Evolutionary conservation across 2,329 filamentous ascomycete species (phyloP).

Genomic region (Botrytis elliptica): DNA sequence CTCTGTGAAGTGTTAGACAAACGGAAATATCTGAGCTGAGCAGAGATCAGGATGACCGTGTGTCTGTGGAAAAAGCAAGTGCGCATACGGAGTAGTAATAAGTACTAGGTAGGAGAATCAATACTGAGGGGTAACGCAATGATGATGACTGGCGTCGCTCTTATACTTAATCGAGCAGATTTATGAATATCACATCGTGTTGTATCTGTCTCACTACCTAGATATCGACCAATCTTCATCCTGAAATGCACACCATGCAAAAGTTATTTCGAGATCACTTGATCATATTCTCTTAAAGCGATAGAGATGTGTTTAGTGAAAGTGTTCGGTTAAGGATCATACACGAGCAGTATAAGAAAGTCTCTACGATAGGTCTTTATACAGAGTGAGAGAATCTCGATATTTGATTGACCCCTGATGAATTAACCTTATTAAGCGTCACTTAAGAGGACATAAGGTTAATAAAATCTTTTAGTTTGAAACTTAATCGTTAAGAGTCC

Average conservation of each 20-base stretch:
- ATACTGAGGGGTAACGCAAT: conserved; percentile 10
- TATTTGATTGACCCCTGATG: neutral
- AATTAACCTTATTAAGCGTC: neutral
- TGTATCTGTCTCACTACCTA: neutral
- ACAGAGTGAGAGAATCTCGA: neutral
- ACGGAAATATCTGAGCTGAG: neutral
- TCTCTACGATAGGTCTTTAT: neutral
- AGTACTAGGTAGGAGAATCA: neutral
- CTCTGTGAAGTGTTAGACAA: neutral
- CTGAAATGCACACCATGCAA: neutral
- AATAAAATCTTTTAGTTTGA: neutral
- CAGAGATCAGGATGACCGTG: neutral
- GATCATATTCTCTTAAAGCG: neutral
- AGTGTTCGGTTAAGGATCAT: neutral
- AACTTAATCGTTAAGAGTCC: neutral
- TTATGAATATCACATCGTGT: neutral
- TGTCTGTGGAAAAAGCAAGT: neutral
- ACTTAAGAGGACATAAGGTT: neutral
- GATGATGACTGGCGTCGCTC: neutral
- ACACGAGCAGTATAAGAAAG: neutral
- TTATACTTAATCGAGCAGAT: neutral
- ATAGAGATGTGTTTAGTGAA: neutral
- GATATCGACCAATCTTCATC: neutral
- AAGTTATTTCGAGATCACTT: neutral
- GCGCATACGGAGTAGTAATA: neutral